phyloP scores from a whole-genome alignment of 2,329 filamentous ascomycete species.

The Aspergillus costaricaensis region DNA sequence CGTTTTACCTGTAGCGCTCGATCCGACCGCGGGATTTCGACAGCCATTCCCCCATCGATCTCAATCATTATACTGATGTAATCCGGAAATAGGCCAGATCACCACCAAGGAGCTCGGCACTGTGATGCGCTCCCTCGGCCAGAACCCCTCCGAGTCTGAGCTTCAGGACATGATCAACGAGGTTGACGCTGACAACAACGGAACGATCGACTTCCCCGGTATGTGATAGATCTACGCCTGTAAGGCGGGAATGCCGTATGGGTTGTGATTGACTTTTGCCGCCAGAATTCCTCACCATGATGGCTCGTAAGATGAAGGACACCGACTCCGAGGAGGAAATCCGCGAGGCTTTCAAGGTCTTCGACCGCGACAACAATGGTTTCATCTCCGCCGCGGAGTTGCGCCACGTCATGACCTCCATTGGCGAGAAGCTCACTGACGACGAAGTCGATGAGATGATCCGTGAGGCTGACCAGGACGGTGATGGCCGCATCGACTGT shows the following conservation, averaged over 20 bases:
- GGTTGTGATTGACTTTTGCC: constrained; percentile 20
- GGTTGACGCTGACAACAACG: constrained; percentile 89
- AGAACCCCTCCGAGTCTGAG: constrained; percentile 88
- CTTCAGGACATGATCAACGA: constrained; percentile 94
- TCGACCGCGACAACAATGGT: constrained; percentile 88
- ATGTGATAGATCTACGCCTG: constrained; percentile 35
- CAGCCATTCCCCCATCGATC: background rate
- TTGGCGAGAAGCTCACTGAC: constrained; percentile 87
- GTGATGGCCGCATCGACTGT: constrained; percentile 88
- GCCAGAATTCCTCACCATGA: constrained; percentile 86
- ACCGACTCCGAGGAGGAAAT: constrained; percentile 91
- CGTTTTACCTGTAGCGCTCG: background rate
- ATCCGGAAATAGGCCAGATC: constrained; percentile 68
- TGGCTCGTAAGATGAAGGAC: constrained; percentile 93
- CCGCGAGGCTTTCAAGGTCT: constrained; percentile 85
- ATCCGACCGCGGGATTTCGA: background rate
- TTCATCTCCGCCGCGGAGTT: constrained; percentile 88
- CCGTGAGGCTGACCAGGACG: constrained; percentile 85
- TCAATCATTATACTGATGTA: background rate
- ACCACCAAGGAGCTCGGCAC: constrained; percentile 89
- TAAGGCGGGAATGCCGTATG: background rate
- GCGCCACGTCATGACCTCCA: constrained; percentile 89
- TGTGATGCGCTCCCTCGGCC: constrained; percentile 85
- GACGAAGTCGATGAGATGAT: constrained; percentile 95
- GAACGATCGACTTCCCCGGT: constrained; percentile 90